Evolutionary conservation across 768 basidiomycete species (phyloP).

Genomic region (Boletus rufocinnamomeus): DNA sequence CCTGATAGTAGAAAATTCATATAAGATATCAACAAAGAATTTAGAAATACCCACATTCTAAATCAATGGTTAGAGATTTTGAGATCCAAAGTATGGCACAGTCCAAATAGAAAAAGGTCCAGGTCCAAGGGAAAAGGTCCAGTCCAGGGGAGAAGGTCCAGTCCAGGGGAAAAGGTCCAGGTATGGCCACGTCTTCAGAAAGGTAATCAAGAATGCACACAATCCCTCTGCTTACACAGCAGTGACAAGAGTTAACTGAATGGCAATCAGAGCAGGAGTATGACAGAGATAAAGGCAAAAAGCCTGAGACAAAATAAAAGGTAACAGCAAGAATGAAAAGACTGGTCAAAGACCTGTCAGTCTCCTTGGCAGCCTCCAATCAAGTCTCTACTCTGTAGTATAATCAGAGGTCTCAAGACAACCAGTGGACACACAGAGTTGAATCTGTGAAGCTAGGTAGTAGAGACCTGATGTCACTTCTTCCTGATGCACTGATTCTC

Average conservation of each 20-base stretch:
- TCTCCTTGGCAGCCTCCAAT: not conserved
- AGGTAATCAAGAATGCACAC: not conserved
- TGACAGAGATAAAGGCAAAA: no score
- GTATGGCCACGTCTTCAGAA: not conserved
- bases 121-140: no score
- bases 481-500: not conserved
- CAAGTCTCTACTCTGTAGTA: slow-evolving; percentile 6
- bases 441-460: slow-evolving; percentile 15
- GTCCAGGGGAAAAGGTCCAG: not conserved
- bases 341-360: not conserved
- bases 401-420: slow-evolving; percentile 4
- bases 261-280: no score
- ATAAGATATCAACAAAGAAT: no score
- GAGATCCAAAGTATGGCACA: no score
- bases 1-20: not conserved
- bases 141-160: no score
- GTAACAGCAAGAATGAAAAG: not conserved
- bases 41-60: not conserved
- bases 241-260: not conserved
- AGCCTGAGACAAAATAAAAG: not conserved
- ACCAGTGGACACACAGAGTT: slow-evolving; percentile 16
- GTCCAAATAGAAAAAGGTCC: not conserved
- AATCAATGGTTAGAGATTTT: no score
- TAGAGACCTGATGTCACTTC: slow-evolving; percentile 12
- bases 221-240: not conserved